Evolutionary conservation across 305 asterid species (phyloP).

Genomic region (Fraxinus sp.): DNA sequence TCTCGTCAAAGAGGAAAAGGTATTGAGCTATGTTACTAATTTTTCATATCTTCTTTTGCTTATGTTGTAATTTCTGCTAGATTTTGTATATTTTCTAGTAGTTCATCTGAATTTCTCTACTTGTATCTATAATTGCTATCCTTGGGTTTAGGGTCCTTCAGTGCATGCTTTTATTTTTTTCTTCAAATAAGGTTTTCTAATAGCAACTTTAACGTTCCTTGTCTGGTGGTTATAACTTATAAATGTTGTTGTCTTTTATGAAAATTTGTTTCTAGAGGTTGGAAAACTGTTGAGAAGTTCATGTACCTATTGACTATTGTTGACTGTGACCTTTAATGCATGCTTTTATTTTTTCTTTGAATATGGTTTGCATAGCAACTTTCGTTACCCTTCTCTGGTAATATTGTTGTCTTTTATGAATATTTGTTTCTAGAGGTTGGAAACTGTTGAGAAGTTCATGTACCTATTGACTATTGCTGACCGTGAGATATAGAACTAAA

Average conservation of each 20-base stretch:
- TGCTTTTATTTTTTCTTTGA: background rate
- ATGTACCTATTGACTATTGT: background rate
- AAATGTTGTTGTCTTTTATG: background rate
- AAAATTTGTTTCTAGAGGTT: background rate
- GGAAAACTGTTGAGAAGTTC: background rate
- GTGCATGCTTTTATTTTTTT: background rate
- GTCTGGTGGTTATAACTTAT: background rate
- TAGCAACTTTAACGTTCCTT: background rate
- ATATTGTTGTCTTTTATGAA: background rate
- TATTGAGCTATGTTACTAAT: slow-evolving; percentile 15
- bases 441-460: background rate
- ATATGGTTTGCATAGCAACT: background rate
- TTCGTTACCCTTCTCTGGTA: background rate
- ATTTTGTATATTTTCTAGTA: background rate
- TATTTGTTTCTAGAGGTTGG: background rate
- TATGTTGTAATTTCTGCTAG: background rate
- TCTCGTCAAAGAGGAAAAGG: slow-evolving; percentile 82
- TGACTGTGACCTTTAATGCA: background rate
- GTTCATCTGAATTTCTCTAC: background rate
- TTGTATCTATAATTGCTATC: background rate
- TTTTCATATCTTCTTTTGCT: background rate
- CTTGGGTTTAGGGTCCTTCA: background rate
- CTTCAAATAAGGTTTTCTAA: background rate
- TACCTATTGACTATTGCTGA: background rate
- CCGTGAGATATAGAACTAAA: background rate